A percentile compares a stretch with the other conserved stretches of the same genome.
phyloP scores from a whole-genome alignment of 2,329 filamentous ascomycete genomes.

The Xylaria sp. region DNA sequence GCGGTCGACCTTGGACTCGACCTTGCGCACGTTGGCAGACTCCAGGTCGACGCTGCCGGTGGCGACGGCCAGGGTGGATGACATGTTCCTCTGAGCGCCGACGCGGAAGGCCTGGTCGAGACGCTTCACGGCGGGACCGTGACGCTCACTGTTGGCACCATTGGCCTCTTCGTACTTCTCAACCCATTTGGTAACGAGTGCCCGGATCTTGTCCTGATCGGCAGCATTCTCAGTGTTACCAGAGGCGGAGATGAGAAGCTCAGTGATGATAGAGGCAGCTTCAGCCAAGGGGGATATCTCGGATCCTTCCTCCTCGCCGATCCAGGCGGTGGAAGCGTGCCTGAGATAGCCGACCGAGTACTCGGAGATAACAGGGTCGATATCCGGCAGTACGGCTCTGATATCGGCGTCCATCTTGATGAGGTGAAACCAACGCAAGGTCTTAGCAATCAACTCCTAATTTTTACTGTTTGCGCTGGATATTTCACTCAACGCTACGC shows the following conservation, averaged over 20 bases:
- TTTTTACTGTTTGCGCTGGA: neutral
- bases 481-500: neutral
- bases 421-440: neutral
- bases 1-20: slow-evolving; percentile 93
- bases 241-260: slow-evolving; percentile 87
- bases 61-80: slow-evolving; percentile 84
- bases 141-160: slow-evolving; percentile 65
- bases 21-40: slow-evolving; percentile 85
- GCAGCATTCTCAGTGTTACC: slow-evolving; percentile 63
- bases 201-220: slow-evolving; percentile 71
- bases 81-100: slow-evolving; percentile 89
- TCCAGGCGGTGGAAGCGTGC: slow-evolving; percentile 82
- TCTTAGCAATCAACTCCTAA: neutral
- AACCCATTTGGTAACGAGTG: slow-evolving; percentile 86
- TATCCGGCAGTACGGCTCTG: slow-evolving; percentile 73
- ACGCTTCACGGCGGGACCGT: slow-evolving; percentile 73
- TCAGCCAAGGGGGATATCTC: slow-evolving; percentile 74
- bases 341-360: slow-evolving; percentile 92
- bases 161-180: slow-evolving; percentile 70
- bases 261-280: slow-evolving; percentile 77
- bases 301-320: slow-evolving; percentile 65
- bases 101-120: slow-evolving; percentile 95
- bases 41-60: slow-evolving; percentile 85
- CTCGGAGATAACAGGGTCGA: slow-evolving; percentile 83
- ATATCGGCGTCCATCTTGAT: slow-evolving; percentile 80